phyloP scores from a whole-genome alignment of 2,329 filamentous ascomycete genomes.

The Pyrenophora teres region DNA sequence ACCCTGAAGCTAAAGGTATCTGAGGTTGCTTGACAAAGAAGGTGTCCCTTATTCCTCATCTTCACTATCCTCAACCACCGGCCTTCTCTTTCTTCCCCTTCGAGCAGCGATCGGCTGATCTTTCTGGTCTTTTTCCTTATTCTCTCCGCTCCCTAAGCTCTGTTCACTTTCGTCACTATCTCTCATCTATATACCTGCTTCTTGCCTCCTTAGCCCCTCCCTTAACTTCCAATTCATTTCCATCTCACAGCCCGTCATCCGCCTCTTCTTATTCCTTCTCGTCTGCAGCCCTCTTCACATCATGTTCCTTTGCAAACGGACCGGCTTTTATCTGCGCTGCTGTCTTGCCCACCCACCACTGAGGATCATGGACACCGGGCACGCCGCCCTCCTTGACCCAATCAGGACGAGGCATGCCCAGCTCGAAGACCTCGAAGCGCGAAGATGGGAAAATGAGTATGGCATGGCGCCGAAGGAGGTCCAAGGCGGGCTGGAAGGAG shows the following conservation, averaged over 20 bases:
- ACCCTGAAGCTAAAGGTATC: no score
- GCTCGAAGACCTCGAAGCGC: background rate
- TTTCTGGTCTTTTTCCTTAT: no score
- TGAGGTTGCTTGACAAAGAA: no score
- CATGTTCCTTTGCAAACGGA: constrained; percentile 9
- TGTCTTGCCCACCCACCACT: constrained; percentile 21
- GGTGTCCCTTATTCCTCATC: background rate
- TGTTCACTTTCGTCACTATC: no score
- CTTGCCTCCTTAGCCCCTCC: constrained; percentile 13
- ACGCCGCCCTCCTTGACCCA: constrained; percentile 4
- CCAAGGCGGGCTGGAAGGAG: background rate
- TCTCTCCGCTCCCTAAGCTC: no score
- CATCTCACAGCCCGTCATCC: background rate
- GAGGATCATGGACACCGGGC: constrained; percentile 1
- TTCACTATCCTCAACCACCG: background rate
- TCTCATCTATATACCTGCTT: background rate
- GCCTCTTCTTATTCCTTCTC: constrained; percentile 1
- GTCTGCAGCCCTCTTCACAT: constrained; percentile 6
- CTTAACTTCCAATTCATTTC: constrained; percentile 14
- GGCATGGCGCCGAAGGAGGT: constrained; percentile 3
- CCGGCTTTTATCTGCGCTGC: constrained; percentile 16
- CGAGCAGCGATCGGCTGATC: no score
- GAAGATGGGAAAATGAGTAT: background rate
- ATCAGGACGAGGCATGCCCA: constrained; percentile 9
- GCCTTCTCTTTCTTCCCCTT: no score